Percentiles rank a stretch among this genome's conserved stretches.
phyloP scores from a whole-genome alignment of 345 rosid species.

The Pistacia vera region DNA sequence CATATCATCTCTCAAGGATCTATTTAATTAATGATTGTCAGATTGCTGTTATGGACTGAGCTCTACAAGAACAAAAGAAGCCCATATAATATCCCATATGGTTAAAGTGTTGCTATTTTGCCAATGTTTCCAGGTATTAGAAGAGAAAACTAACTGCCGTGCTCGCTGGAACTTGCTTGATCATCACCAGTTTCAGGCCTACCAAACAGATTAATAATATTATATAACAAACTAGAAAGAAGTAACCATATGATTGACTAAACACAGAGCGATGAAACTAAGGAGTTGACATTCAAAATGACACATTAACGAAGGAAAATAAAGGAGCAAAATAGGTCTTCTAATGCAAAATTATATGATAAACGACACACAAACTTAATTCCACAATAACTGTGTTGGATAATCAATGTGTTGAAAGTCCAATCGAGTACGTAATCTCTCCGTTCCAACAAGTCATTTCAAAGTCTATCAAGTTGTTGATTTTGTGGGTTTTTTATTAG shows the following conservation, averaged over 20 bases:
- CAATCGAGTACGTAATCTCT: no score
- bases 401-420: neutral
- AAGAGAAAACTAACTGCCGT: neutral
- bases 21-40: neutral
- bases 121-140: neutral
- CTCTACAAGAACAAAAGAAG: constrained; percentile 4
- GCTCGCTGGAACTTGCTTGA: constrained; percentile 10
- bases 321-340: neutral
- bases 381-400: neutral
- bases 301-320: neutral
- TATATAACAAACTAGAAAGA: neutral
- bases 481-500: neutral
- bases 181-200: constrained; percentile 9
- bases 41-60: neutral
- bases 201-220: neutral
- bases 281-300: neutral
- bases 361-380: neutral
- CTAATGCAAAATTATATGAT: neutral
- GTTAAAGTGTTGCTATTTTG: neutral
- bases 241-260: neutral
- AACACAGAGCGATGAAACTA: neutral
- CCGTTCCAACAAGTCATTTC: neutral
- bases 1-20: neutral
- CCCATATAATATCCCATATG: neutral
- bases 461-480: neutral